Evolutionary conservation across 2,329 filamentous ascomycete genomes (phyloP).

Genomic region (Teratosphaeria zuluensis): DNA sequence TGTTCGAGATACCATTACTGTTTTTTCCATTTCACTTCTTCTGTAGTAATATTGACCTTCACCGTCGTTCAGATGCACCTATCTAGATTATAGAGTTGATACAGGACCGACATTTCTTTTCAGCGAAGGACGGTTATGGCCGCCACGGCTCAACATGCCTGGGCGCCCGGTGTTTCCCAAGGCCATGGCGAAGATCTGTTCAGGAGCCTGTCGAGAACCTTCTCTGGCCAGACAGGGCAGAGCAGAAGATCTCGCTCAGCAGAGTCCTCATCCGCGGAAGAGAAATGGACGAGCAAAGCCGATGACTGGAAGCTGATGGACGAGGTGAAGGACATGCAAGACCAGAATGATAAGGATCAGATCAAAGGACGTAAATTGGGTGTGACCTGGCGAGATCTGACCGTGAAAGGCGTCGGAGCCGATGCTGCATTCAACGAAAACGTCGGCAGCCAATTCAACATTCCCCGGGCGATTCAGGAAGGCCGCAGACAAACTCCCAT

Average conservation of each 20-base stretch:
- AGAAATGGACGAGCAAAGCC: constrained; percentile 22
- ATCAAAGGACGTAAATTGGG: constrained; percentile 43
- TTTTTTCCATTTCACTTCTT: background rate
- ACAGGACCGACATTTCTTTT: background rate
- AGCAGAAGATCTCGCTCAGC: background rate
- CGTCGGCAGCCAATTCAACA: constrained; percentile 39
- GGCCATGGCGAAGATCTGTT: constrained; percentile 6
- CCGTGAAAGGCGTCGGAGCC: constrained; percentile 51
- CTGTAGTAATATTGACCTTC: background rate
- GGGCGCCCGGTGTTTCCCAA: constrained; percentile 4
- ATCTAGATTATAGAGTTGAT: background rate
- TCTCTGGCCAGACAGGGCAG: background rate
- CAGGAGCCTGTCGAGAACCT: constrained; percentile 2
- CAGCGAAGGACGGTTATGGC: constrained; percentile 1
- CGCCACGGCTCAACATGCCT: constrained; percentile 2
- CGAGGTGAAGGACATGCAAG: constrained; percentile 36
- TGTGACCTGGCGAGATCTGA: constrained; percentile 56
- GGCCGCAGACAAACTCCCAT: constrained; percentile 43
- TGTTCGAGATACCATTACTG: background rate
- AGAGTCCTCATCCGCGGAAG: constrained; percentile 4
- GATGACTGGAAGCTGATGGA: constrained; percentile 43
- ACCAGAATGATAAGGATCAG: constrained; percentile 37
- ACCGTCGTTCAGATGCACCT: background rate
- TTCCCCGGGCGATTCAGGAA: constrained; percentile 19
- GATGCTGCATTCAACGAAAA: constrained; percentile 54